Evolutionary conservation across 768 basidiomycete genomes (phyloP).

Genomic region (Phlebiopsis gigantea): DNA sequence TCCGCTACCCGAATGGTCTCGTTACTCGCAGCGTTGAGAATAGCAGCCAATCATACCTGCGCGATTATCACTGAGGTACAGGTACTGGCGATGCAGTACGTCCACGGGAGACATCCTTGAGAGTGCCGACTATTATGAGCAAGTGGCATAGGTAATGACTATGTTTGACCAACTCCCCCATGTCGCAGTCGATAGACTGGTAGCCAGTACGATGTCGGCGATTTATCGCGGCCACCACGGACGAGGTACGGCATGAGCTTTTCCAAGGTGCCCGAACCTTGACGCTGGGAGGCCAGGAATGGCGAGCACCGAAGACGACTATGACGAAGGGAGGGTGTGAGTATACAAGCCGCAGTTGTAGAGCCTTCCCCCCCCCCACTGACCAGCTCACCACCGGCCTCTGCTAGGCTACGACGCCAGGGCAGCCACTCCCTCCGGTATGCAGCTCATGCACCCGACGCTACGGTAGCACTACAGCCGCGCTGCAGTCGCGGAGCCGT

Average conservation of each 20-base stretch:
- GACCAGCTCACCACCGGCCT: background rate
- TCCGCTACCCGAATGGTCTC: background rate
- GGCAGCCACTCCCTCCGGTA: background rate
- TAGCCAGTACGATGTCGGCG: background rate
- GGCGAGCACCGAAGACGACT: background rate
- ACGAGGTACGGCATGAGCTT: background rate
- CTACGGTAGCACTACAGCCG: background rate
- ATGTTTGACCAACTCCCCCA: background rate
- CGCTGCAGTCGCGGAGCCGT: background rate
- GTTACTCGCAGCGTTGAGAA: background rate
- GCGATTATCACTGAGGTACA: background rate
- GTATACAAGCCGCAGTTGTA: background rate
- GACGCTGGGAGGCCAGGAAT: background rate
- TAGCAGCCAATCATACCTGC: slow-evolving; percentile 2
- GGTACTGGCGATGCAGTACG: background rate
- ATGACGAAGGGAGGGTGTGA: background rate
- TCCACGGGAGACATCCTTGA: background rate
- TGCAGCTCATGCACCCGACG: background rate
- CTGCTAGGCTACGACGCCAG: background rate
- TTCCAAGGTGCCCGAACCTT: background rate
- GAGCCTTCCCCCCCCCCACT: background rate
- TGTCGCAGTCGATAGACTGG: background rate
- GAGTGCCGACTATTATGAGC: background rate
- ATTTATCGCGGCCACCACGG: background rate
- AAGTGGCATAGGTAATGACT: background rate